Percentiles rank a stretch among this genome's conserved stretches.
Evolutionary conservation across 768 basidiomycete species (phyloP).

Genomic region (Leccinum sublutescens): DNA sequence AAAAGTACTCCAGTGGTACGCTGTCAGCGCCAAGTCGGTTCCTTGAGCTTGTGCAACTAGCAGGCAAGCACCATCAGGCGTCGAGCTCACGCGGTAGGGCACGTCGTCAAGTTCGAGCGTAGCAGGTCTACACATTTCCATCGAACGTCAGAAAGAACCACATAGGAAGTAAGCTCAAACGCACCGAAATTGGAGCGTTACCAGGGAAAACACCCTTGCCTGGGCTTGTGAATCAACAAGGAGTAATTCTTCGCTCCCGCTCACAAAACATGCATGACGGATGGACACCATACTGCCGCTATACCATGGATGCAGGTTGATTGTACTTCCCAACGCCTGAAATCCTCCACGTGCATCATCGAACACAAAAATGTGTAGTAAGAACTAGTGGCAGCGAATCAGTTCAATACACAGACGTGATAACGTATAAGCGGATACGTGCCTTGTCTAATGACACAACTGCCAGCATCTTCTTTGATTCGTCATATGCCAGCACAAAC

Average conservation of each 20-base stretch:
- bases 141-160: not conserved
- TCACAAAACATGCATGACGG: conserved; percentile 41
- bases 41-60: conserved; percentile 31
- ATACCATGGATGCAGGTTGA: conserved; percentile 47
- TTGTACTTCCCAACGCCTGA: conserved; percentile 39
- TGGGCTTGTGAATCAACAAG: conserved; percentile 44
- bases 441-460: conserved; percentile 46
- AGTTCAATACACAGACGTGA: not conserved
- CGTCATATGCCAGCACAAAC: conserved; percentile 50
- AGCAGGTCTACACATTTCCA: conserved; percentile 39
- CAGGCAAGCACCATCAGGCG: conserved; percentile 57
- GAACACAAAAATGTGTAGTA: conserved; percentile 46
- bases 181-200: conserved; percentile 46
- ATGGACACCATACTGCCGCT: conserved; percentile 25
- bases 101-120: conserved; percentile 36
- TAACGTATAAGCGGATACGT: not conserved
- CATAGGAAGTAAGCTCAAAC: not conserved
- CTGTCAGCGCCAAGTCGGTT: conserved; percentile 26
- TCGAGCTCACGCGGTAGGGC: conserved; percentile 37
- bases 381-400: conserved; percentile 19
- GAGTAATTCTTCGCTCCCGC: conserved; percentile 51
- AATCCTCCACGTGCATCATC: conserved; percentile 43
- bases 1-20: conserved; percentile 58
- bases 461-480: conserved; percentile 47
- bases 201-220: conserved; percentile 52